Conservation (phyloP, 345 rosid species). For the Hibiscus trionum region DNA sequence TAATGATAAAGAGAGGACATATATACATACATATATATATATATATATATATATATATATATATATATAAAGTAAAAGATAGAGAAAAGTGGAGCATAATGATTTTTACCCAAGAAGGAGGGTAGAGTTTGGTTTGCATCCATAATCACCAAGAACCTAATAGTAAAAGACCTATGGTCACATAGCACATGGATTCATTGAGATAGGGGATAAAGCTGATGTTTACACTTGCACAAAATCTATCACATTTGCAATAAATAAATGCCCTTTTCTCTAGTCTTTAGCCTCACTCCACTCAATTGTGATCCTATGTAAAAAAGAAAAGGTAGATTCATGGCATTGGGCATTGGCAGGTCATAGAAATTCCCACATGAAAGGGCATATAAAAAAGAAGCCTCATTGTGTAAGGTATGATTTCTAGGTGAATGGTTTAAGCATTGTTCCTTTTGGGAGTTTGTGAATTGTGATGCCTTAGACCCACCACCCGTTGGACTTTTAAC, state of each 20-base stretch:
- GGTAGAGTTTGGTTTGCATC: no score
- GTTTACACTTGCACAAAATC: conserved; percentile 24
- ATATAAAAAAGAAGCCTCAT: not conserved
- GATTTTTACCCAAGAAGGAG: conserved; percentile 25
- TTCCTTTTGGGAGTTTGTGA: no score
- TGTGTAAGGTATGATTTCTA: conserved; percentile 26
- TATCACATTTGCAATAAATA: conserved; percentile 25
- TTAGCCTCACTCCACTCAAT: conserved; percentile 33
- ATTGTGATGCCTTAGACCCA: conserved; percentile 30
- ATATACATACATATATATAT: no score
- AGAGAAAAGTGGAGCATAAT: conserved; percentile 12
- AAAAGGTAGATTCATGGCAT: conserved; percentile 18
- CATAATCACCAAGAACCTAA: no score
- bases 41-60: no score
- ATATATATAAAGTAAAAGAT: not conserved
- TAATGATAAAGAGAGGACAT: not conserved
- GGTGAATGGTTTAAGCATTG: conserved; percentile 29
- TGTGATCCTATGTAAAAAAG: conserved; percentile 14
- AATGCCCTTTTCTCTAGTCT: conserved; percentile 19
- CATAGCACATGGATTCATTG: conserved; percentile 12
- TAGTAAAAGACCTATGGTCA: no score
- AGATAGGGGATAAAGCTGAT: conserved; percentile 25
- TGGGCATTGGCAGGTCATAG: conserved; percentile 24
- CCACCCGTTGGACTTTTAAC: no score
- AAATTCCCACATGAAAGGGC: conserved; percentile 26